A percentile compares a stretch with the other conserved stretches of the same genome.
These are phyloP conservation scores for Martiniozyma abietophila DNA, from an alignment of 805 yeast genomes.

Conservation along the genomic window DNA sequence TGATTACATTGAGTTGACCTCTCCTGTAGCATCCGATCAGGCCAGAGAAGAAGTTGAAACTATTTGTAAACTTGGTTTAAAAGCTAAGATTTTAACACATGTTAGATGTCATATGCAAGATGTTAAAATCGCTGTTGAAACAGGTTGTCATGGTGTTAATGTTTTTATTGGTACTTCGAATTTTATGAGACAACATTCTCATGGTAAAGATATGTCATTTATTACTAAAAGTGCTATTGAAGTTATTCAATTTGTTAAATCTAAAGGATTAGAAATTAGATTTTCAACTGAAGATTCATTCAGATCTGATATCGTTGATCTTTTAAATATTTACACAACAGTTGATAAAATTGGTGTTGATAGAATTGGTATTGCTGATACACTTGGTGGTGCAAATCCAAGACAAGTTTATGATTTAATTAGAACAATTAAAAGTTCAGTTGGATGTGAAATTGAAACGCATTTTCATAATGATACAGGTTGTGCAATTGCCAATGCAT, in stretches of 20 bases:
- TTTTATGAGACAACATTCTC: conserved; percentile 46
- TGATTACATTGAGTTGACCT: conserved; percentile 50
- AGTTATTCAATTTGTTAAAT: conserved; percentile 51
- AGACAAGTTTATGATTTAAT: conserved; percentile 54
- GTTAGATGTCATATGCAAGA: conserved; percentile 56
- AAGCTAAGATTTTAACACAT: conserved; percentile 49
- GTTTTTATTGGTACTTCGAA: conserved; percentile 54
- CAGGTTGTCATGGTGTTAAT: conserved; percentile 57
- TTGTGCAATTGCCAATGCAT: conserved; percentile 55
- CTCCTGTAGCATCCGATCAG: conserved; percentile 53
- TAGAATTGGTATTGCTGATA: conserved; percentile 57
- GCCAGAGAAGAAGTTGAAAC: conserved; percentile 50
- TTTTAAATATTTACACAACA: conserved; percentile 49
- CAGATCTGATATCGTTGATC: conserved; percentile 52
- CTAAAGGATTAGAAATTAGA: conserved; percentile 51
- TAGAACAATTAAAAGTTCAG: conserved; percentile 47
- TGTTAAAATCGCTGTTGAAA: conserved; percentile 50
- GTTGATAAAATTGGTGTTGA: conserved; percentile 54
- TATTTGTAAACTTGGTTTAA: conserved; percentile 48
- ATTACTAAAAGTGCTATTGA: conserved; percentile 48
- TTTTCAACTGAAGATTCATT: conserved; percentile 52
- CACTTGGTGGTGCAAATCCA: conserved; percentile 57
- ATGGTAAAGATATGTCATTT: conserved; percentile 54
- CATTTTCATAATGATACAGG: conserved; percentile 60
- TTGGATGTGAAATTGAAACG: conserved; percentile 49